A percentile compares a stretch with the other conserved stretches of the same genome.
Evolutionary conservation across 495 filamentous ascomycete species (phyloP).

Genomic region (Talaromyces trachyspermus): DNA sequence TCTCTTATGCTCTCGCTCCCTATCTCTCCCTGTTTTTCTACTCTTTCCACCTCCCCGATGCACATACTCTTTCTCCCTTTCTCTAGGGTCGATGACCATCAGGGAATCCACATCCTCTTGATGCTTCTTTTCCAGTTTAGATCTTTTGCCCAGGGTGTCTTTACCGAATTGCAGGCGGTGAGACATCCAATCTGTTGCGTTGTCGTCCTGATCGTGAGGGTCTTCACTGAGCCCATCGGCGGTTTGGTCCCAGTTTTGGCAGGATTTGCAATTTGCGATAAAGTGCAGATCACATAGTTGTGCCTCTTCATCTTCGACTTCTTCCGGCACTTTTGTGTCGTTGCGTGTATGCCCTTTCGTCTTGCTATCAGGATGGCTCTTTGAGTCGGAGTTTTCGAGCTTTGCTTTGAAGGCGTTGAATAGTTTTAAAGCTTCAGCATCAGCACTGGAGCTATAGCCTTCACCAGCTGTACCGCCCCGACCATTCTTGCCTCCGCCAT

Average conservation of each 20-base stretch:
- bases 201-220: constrained; percentile 51
- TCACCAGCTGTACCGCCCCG: constrained; percentile 16
- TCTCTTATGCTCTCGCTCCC: constrained; percentile 33
- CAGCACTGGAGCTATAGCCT: constrained; percentile 36
- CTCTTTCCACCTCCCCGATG: constrained; percentile 8
- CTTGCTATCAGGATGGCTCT: constrained; percentile 17
- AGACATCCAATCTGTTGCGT: constrained; percentile 46
- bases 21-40: constrained; percentile 29
- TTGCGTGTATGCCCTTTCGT: constrained; percentile 14
- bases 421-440: constrained; percentile 55
- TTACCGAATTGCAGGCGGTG: constrained; percentile 81
- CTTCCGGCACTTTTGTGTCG: constrained; percentile 24
- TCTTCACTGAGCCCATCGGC: constrained; percentile 35
- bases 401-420: constrained; percentile 73
- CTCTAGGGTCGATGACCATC: constrained; percentile 89
- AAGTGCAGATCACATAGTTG: constrained; percentile 84
- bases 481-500: constrained; percentile 18
- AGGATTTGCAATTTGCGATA: constrained; percentile 88
- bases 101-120: constrained; percentile 83
- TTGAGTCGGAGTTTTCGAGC: constrained; percentile 53
- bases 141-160: constrained; percentile 84
- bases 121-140: constrained; percentile 82
- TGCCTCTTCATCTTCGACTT: constrained; percentile 57
- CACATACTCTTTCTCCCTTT: constrained; percentile 65
- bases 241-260: constrained; percentile 63